Conservation (phyloP, 1,284 basidiomycete genomes). For the Mycena sp. region DNA sequence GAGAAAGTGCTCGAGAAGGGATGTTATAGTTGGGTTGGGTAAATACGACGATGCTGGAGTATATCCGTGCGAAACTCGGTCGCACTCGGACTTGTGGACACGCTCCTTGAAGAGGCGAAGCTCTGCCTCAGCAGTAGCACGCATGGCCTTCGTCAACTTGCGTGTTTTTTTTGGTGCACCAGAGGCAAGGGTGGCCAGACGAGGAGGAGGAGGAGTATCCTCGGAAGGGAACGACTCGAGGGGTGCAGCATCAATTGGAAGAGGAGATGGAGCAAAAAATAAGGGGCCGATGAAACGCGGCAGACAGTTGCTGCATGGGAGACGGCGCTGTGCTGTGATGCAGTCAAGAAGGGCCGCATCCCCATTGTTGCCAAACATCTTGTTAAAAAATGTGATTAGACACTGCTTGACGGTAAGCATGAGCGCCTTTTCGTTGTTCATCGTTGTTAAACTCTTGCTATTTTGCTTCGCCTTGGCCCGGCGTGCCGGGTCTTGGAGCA, state of each 20-base stretch:
- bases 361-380: neutral
- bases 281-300: neutral
- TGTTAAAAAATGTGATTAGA: slow-evolving; percentile 6
- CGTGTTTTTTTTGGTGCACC: neutral
- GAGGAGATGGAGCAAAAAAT: neutral
- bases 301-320: slow-evolving; percentile 7
- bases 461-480: neutral
- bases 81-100: neutral
- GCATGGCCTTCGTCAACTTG: slow-evolving; percentile 4
- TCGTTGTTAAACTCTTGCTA: neutral
- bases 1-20: neutral
- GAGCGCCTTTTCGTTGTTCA: neutral
- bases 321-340: neutral
- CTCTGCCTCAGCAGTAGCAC: neutral
- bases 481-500: too few species aligned
- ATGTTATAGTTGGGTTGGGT: neutral
- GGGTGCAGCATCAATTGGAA: neutral
- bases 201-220: neutral
- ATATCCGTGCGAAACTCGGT: neutral
- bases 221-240: neutral
- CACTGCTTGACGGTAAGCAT: neutral
- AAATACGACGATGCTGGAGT: neutral
- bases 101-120: neutral
- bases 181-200: neutral
- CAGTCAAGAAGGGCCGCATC: neutral